Percentiles rank a stretch among this genome's conserved stretches.
Evolutionary conservation across 2,329 filamentous ascomycete genomes (phyloP).

Genomic region (Colletotrichum brevisporum): DNA sequence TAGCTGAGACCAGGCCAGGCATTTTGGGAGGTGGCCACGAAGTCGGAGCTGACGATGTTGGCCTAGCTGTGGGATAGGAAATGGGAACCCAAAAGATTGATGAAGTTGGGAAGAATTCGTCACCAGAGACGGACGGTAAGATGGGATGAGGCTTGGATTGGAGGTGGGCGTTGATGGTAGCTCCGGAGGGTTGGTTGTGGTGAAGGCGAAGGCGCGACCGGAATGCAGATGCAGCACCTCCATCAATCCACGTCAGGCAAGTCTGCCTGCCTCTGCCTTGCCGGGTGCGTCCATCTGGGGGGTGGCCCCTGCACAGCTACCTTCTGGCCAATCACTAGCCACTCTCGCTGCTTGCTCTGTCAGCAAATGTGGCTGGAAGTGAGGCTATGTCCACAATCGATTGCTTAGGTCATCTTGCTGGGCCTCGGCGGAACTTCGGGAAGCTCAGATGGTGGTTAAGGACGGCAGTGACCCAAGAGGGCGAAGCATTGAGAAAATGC

Average conservation of each 20-base stretch:
- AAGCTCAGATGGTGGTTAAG: too few relatives aligned
- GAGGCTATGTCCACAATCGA: too few relatives aligned
- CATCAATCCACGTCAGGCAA: conserved; percentile 59
- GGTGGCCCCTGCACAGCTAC: conserved; percentile 7
- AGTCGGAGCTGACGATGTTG: conserved; percentile 27
- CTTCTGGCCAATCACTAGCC: background rate
- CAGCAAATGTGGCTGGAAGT: too few relatives aligned
- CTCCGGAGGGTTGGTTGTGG: conserved; percentile 34
- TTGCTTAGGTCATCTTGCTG: too few relatives aligned
- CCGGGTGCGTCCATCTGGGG: background rate
- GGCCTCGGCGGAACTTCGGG: too few relatives aligned
- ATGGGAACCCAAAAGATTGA: background rate
- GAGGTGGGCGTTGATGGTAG: conserved; percentile 28
- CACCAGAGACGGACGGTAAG: conserved; percentile 3
- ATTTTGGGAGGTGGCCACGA: conserved; percentile 64
- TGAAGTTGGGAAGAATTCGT: too few relatives aligned
- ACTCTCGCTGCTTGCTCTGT: too few relatives aligned
- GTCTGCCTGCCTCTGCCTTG: conserved; percentile 50
- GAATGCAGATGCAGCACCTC: conserved; percentile 28
- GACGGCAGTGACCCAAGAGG: too few relatives aligned
- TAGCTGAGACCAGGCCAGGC: conserved; percentile 94
- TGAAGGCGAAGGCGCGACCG: conserved; percentile 37
- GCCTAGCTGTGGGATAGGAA: conserved; percentile 20
- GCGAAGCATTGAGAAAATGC: too few relatives aligned
- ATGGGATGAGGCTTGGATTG: conserved; percentile 13